Percentiles rank a stretch among this genome's conserved stretches.
Conservation (phyloP, 768 basidiomycete species). For the Phylloporus scabripes region DNA sequence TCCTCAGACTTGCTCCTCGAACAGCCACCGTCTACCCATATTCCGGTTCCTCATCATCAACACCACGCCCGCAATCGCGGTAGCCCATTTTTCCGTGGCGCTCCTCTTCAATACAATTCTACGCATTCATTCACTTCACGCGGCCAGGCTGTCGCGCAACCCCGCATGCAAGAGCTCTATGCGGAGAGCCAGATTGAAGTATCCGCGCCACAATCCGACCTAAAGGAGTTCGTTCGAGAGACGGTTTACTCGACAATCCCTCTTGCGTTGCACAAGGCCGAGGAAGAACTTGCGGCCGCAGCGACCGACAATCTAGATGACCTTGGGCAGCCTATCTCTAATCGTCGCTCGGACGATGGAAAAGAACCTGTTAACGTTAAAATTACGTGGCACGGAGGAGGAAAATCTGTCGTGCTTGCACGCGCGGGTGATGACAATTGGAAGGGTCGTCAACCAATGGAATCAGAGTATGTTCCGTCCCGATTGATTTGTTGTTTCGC, state of each 20-base stretch:
- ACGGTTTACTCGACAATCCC: constrained; percentile 62
- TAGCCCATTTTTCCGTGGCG: constrained; percentile 32
- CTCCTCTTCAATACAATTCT: constrained; percentile 37
- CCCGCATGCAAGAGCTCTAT: constrained; percentile 45
- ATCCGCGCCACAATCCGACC: constrained; percentile 25
- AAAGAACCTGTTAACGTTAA: constrained; percentile 38
- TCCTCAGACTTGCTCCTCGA: constrained; percentile 38
- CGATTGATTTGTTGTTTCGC: constrained; percentile 1
- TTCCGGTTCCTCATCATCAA: constrained; percentile 31
- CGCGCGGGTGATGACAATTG: constrained; percentile 72
- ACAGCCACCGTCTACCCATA: constrained; percentile 41
- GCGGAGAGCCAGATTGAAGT: constrained; percentile 31
- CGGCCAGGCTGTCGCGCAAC: constrained; percentile 32
- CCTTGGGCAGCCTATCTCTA: constrained; percentile 16
- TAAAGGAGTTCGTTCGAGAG: constrained; percentile 46
- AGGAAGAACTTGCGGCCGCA: constrained; percentile 21
- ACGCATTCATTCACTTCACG: constrained; percentile 37
- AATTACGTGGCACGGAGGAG: constrained; percentile 64
- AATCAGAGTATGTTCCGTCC: constrained; percentile 47
- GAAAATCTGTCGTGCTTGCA: constrained; percentile 58
- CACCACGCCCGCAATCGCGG: constrained; percentile 29
- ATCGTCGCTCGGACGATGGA: constrained; percentile 22
- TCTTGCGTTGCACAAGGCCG: constrained; percentile 40
- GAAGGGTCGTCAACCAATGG: constrained; percentile 65
- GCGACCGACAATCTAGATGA: constrained; percentile 12